Evolutionary conservation across 2,329 filamentous ascomycete genomes (phyloP).

Genomic region (Ophiosphaerella herpotricha): DNA sequence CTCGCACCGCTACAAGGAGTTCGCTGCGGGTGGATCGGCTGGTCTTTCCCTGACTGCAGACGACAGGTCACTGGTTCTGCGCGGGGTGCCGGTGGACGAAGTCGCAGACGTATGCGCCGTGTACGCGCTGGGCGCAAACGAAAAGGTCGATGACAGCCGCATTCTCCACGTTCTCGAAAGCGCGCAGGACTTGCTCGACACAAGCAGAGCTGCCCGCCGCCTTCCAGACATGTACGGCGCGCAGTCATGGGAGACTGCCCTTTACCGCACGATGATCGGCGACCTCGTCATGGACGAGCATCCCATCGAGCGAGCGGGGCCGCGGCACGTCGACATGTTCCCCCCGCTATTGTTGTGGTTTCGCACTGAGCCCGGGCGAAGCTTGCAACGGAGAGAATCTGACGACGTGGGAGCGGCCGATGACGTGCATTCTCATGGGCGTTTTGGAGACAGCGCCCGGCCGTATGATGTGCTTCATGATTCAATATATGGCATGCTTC

Average conservation of each 20-base stretch:
- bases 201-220: background rate
- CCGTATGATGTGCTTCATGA: background rate
- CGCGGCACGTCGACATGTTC: background rate
- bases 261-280: constrained; percentile 12
- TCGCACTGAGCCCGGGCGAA: background rate
- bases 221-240: background rate
- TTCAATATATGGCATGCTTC: constrained; percentile 1
- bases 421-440: background rate
- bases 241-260: constrained; percentile 8
- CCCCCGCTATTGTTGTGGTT: background rate
- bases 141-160: background rate
- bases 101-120: constrained; percentile 1
- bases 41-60: background rate
- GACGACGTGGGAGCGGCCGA: no score
- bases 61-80: background rate
- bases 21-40: constrained; percentile 7
- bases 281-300: constrained; percentile 16
- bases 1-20: constrained; percentile 17
- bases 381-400: no score
- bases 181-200: background rate
- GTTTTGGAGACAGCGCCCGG: no score
- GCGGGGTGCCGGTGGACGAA: constrained; percentile 9
- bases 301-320: constrained; percentile 7
- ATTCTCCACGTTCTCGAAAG: background rate
- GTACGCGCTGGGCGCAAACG: background rate